Evolutionary conservation across 2,329 filamentous ascomycete genomes (phyloP).

Genomic region (Trichoderma sp.): DNA sequence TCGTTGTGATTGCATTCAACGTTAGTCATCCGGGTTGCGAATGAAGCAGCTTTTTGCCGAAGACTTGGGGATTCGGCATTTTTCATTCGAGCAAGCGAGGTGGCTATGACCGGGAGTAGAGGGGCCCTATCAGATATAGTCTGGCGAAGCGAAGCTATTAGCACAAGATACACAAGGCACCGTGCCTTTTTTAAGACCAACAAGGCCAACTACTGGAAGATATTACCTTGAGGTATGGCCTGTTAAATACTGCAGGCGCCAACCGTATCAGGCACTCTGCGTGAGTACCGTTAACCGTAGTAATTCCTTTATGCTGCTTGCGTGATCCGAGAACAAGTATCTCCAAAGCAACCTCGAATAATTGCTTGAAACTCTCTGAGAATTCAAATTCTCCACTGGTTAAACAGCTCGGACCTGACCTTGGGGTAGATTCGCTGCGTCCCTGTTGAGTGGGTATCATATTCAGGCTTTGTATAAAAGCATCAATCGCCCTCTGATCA

Average conservation of each 20-base stretch:
- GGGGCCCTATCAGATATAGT: slow-evolving; percentile 28
- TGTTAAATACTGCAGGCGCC: slow-evolving; percentile 38
- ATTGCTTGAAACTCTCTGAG: not conserved
- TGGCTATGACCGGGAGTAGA: slow-evolving; percentile 31
- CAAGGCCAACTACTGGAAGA: not conserved
- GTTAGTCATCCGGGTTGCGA: not conserved
- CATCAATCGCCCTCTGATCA: slow-evolving; percentile 33
- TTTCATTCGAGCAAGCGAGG: slow-evolving; percentile 34
- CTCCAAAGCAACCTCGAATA: slow-evolving; percentile 27
- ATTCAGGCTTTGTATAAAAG: slow-evolving; percentile 30
- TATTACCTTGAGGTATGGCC: slow-evolving; percentile 36
- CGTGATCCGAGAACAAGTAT: slow-evolving; percentile 30
- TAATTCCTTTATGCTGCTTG: slow-evolving; percentile 27
- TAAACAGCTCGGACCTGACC: not conserved
- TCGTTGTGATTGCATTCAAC: not conserved
- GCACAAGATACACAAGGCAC: not conserved
- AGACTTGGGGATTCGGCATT: slow-evolving; percentile 36
- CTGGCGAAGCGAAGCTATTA: slow-evolving; percentile 23
- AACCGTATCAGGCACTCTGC: slow-evolving; percentile 29
- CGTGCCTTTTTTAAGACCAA: not conserved
- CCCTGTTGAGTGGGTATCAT: not conserved
- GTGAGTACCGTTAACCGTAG: slow-evolving; percentile 21
- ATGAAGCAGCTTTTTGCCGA: slow-evolving; percentile 30
- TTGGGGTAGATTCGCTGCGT: not conserved
- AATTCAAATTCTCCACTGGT: not conserved